Percentiles rank a stretch among this genome's conserved stretches.
phyloP scores from a whole-genome alignment of 2,329 filamentous ascomycete genomes.

The Aureobasidium melanogenum region DNA sequence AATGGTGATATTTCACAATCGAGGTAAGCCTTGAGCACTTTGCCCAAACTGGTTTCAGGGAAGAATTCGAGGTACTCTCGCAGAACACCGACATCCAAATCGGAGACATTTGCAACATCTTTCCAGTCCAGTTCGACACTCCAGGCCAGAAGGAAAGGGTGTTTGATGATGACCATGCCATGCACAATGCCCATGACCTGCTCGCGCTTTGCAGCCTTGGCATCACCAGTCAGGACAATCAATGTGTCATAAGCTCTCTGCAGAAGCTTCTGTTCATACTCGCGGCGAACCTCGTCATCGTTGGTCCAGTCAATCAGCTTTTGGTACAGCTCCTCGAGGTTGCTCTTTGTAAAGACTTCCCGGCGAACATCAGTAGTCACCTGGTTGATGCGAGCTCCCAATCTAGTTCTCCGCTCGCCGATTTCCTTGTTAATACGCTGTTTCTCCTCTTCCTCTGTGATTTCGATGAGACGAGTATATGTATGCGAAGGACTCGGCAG shows the following conservation, averaged over 20 bases:
- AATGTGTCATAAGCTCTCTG: constrained; percentile 73
- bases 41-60: constrained; percentile 70
- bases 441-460: constrained; percentile 78
- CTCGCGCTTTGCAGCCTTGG: constrained; percentile 62
- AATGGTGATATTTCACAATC: constrained; percentile 80
- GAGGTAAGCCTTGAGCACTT: constrained; percentile 73
- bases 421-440: constrained; percentile 85
- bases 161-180: constrained; percentile 94
- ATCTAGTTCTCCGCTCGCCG: constrained; percentile 74
- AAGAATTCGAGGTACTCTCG: constrained; percentile 77
- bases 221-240: constrained; percentile 54
- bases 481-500: constrained; percentile 71
- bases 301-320: constrained; percentile 82
- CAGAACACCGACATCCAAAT: constrained; percentile 70
- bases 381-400: constrained; percentile 74
- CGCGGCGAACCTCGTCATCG: constrained; percentile 75
- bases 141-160: constrained; percentile 85
- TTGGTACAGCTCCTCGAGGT: constrained; percentile 71
- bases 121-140: constrained; percentile 84
- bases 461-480: constrained; percentile 73
- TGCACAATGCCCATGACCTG: constrained; percentile 69
- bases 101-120: constrained; percentile 63
- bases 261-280: constrained; percentile 84
- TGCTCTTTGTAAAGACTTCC: constrained; percentile 68
- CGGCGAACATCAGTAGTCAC: constrained; percentile 81